Base-by-base conservation (phyloP, 2,329 filamentous ascomycete genomes). In the Verticillium dahliae region DNA sequence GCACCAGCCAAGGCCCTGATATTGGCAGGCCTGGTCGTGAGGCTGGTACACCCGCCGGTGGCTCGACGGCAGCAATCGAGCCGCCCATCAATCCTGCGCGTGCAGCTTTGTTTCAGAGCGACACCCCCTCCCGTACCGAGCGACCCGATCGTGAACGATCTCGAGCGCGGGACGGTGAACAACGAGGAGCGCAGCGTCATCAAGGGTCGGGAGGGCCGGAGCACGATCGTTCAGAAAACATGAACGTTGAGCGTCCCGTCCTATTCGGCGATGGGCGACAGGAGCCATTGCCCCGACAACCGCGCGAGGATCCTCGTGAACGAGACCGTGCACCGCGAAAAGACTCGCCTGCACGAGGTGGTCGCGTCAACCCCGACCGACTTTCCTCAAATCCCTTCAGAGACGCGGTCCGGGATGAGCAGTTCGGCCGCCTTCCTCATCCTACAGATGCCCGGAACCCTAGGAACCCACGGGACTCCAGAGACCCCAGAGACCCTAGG, bases 71-170 rank as follows among this genome's bases (percentile, higher is more conserved):
- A 14, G 66, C 73, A 11, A 69, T 73, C 18, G 83, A 82, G 11
- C 81, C 81, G 7, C 73, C 75, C 9, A 81, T 85, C 67, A 85
- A 85, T 63, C 82, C 84, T 1, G 81, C 84, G 59, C 78, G 84
- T 61, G 81, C 82, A 35, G 78, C 81, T 9, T 72, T 83, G 5
- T 78, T 84, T 59, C 67, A 74, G 18, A 71, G 69, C 45, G 75
- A 78, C 31, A 70, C 73, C 18, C 62, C 64, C 6, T 58, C 61
- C 22, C 55, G 63, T 14, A 34, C 61, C 4, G 59, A 45, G 18
- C 58, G 58, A 54, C 31, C 34, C 4, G 58, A 54, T 37, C 70
- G 72, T 15, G 62, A 65, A 14, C 60, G 62, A 37, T 57, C 61
- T 14, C 50, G 64, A 35, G 38, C 58, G 5, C 62, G 55, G 10